Percentiles rank a stretch among this genome's conserved stretches.
Evolutionary conservation across 2,329 filamentous ascomycete species (phyloP).

Genomic region (Colletotrichum cuscutae): DNA sequence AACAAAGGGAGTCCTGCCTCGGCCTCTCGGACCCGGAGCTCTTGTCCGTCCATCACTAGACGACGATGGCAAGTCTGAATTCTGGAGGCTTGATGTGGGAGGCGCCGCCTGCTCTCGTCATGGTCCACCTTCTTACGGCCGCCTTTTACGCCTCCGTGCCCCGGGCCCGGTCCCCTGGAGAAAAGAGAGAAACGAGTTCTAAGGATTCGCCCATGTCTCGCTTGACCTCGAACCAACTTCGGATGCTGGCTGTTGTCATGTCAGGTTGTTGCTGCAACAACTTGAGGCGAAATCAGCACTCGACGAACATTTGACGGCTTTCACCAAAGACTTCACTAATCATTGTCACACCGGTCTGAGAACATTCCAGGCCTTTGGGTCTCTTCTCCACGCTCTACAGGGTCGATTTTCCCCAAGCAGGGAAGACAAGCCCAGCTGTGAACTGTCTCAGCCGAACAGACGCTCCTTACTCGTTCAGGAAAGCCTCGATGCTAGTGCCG

Average conservation of each 20-base stretch:
- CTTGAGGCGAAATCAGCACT: background rate
- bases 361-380: background rate
- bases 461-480: conserved; percentile 7
- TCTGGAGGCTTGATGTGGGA: background rate
- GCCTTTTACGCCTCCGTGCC: background rate
- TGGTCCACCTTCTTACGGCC: conserved; percentile 1
- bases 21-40: background rate
- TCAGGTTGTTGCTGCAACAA: background rate
- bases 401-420: background rate
- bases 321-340: background rate
- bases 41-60: background rate
- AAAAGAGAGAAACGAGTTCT: background rate
- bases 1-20: background rate
- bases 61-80: background rate
- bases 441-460: conserved; percentile 15
- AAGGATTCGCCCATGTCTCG: background rate
- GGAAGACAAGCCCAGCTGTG: conserved; percentile 18
- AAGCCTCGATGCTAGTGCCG: conserved; percentile 31
- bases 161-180: conserved; percentile 3
- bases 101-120: conserved; percentile 19
- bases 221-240: background rate
- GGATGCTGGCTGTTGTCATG: too few relatives aligned
- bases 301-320: background rate
- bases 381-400: background rate
- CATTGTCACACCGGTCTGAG: background rate